phyloP scores from a whole-genome alignment of 1,284 basidiomycete species.

The Apiotrichum laibachii region DNA sequence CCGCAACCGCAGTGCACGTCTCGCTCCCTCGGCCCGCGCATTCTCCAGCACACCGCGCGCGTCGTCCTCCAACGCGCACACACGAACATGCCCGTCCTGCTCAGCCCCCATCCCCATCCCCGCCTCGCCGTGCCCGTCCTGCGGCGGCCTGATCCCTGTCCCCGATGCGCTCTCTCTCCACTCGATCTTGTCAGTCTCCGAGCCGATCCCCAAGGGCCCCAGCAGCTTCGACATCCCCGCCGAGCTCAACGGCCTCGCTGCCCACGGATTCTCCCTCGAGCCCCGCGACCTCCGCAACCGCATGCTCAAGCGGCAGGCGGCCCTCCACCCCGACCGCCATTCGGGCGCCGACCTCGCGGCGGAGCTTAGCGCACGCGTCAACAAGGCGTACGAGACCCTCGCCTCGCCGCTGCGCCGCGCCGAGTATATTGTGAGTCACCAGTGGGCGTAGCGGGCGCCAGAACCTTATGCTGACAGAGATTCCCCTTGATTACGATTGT shows the following conservation, averaged over 20 bases:
- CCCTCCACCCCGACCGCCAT: constrained; percentile 49
- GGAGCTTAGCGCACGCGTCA: constrained; percentile 42
- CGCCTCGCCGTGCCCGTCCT: constrained; percentile 44
- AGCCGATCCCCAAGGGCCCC: constrained; percentile 20
- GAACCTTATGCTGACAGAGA: not conserved
- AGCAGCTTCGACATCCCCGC: constrained; percentile 25
- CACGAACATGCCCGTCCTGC: constrained; percentile 38
- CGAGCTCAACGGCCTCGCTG: constrained; percentile 34
- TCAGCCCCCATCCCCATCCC: constrained; percentile 27
- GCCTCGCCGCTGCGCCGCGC: constrained; percentile 44
- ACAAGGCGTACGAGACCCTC: constrained; percentile 48
- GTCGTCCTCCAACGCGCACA: constrained; percentile 9
- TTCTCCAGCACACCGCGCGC: not conserved
- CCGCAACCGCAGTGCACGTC: too few relatives aligned
- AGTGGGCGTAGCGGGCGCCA: not conserved
- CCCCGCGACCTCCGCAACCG: constrained; percentile 34
- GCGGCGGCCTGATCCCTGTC: constrained; percentile 37
- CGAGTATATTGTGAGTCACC: constrained; percentile 48
- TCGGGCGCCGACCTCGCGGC: constrained; percentile 33
- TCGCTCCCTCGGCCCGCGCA: constrained; percentile 1
- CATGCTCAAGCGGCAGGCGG: constrained; percentile 42
- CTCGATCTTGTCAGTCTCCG: constrained; percentile 39
- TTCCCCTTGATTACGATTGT: too few relatives aligned
- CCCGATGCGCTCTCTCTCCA: constrained; percentile 41
- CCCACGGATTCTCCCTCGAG: constrained; percentile 41